Evolutionary conservation across 179 eudicot species (phyloP).

Genomic region (Beta lomatogona): DNA sequence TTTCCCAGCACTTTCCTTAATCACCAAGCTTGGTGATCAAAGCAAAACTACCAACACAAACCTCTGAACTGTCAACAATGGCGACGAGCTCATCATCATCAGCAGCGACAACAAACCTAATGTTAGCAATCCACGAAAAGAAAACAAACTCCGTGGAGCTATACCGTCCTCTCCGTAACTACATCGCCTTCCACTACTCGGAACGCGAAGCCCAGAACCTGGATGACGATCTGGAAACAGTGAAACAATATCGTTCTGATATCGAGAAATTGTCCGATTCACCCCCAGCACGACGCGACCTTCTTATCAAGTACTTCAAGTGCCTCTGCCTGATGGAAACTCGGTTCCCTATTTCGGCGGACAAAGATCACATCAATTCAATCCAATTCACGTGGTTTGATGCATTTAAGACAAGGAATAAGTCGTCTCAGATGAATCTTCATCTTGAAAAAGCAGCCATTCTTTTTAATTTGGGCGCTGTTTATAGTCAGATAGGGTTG

Average conservation of each 20-base stretch:
- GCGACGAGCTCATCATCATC: conserved; percentile 37
- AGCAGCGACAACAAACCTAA: conserved; percentile 50
- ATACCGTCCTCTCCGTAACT: conserved; percentile 90
- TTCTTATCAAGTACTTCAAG: conserved; percentile 61
- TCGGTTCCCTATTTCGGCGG: conserved; percentile 86
- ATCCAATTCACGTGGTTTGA: conserved; percentile 82
- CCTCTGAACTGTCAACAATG: conserved; percentile 22
- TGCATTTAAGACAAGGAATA: conserved; percentile 73
- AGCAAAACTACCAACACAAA: background rate
- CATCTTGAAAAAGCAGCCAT: conserved; percentile 95
- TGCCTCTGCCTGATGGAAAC: conserved; percentile 80
- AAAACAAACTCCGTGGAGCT: conserved; percentile 66
- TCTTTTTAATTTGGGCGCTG: conserved; percentile 90
- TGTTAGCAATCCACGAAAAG: conserved; percentile 90
- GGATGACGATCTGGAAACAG: conserved; percentile 94
- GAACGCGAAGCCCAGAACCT: conserved; percentile 91
- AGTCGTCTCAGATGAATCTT: conserved; percentile 74
- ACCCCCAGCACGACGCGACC: conserved; percentile 66
- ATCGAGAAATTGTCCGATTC: conserved; percentile 59
- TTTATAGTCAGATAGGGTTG: conserved; percentile 81
- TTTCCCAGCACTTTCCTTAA: no score
- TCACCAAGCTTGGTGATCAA: no score
- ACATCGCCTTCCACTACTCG: conserved; percentile 76
- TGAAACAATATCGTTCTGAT: conserved; percentile 64
- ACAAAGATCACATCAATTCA: conserved; percentile 77